Conservation (phyloP, 2,329 filamentous ascomycete species). For the Clonostachys sp. region DNA sequence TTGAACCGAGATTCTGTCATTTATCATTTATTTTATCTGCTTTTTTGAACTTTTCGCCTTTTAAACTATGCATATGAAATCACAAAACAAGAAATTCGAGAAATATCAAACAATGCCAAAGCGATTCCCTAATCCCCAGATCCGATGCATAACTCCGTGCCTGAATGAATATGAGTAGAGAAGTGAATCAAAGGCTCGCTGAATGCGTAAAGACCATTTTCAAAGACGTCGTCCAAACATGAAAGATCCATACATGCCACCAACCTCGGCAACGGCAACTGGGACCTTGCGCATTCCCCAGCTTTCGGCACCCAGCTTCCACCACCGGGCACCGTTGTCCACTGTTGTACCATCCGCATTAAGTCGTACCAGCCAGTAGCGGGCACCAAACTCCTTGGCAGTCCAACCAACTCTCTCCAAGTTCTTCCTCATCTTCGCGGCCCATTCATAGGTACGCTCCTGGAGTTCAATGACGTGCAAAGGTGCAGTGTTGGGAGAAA, state of each 20-base stretch:
- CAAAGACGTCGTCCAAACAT: conserved; percentile 59
- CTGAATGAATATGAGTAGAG: no score
- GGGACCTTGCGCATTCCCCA: conserved; percentile 91
- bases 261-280: conserved; percentile 86
- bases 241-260: conserved; percentile 81
- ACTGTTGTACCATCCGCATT: conserved; percentile 24
- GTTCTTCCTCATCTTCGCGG: conserved; percentile 59
- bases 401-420: conserved; percentile 63
- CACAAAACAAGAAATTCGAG: neutral
- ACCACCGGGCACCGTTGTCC: conserved; percentile 52
- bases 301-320: conserved; percentile 82
- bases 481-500: conserved; percentile 57
- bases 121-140: neutral
- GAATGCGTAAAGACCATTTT: conserved; percentile 5
- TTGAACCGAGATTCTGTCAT: no score
- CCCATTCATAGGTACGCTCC: conserved; percentile 60
- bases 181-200: no score
- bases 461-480: conserved; percentile 74
- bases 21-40: no score
- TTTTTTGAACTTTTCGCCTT: conserved; percentile 4
- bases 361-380: conserved; percentile 63
- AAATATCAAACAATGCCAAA: neutral
- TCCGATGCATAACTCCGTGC: conserved; percentile 8
- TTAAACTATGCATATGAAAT: neutral
- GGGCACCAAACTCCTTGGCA: conserved; percentile 62